Base-by-base conservation (phyloP, 768 basidiomycete species). In the Hygrocybe coccinea region DNA sequence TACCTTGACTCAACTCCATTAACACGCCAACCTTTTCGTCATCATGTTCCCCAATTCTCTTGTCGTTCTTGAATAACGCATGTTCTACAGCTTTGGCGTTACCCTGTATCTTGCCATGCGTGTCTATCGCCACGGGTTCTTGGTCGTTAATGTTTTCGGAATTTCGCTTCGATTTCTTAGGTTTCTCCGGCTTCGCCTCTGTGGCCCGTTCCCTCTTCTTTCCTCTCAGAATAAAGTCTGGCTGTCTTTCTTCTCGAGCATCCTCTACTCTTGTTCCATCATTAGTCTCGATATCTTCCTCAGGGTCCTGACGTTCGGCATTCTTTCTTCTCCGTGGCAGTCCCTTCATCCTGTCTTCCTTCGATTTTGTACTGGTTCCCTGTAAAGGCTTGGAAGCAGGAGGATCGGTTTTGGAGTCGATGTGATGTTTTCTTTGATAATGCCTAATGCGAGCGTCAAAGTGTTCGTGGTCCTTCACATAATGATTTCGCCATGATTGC, bases 401-500 rank as follows among this genome's bases (percentile, higher is more conserved):
- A 38, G 50, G 19, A 8, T 50, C 39, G 14, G 15, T 57, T 50
- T 64, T 64, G 17, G 21, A 57, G 9, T 33, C 45, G n/a, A 54
- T 21, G 9, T 47, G 56, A 6, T 76, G 61, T 52, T 71, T 72
- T 55, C 58, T 52, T 53, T 76, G 76, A 55, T 77, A 78, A 8
- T 43, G 62, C 36, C 49, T 59, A 37, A 86, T 84, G n/a, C 45
- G 50, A 2, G 9, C 24, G 56, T 85, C 75, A 50, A 82, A 84
- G 0, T 59, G 21, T 0, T 34, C 60, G 37, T 71, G 49, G 48
- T 85, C 71, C 58, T 73, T 80, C 57, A 64, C 70, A 59, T 86
- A 87, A n/a, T 78, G 74, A 45, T 81, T 76, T 21, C 82, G 77
- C 86, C 86, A 87, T 3, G 83, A 83, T n/a, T 74, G 73, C 80